Evolutionary conservation across 768 basidiomycete genomes (phyloP), one percentile per base, ranked within the genome.

Genomic region (Lactarius trivialis): DNA sequence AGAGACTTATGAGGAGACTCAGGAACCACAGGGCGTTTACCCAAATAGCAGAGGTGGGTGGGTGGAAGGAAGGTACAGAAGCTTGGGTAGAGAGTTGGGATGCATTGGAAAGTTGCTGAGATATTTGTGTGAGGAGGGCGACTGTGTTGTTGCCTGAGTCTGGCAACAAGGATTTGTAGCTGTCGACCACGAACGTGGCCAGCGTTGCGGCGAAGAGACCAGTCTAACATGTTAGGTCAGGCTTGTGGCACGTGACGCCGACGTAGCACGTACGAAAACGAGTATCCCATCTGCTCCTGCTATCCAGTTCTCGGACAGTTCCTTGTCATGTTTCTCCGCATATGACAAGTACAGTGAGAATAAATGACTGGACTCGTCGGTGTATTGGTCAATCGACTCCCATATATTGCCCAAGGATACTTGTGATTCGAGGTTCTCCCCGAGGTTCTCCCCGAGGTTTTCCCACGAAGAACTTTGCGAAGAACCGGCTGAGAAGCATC

Each of bases 141-240:
- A 65, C 63, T 4, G 56, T 21, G 11, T 52, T 43, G 14, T 19
- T 36, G 3, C 52, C 62, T 8, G 57, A 37, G 28, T 66, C 63
- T 3, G 65, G 65, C 17, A 50, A 37, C 19, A 66, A 37, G 0
- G 24, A 24, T n/a, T 65, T 66, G 37, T 65, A 66, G 17, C 64
- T 65, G 33, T 66, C 65, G 36, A 60, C 8, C 4, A 66, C 30
- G 43, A 66, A 65, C 5, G 64, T 51, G 24, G 64, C 61, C 34
- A 60, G 28, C 1, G 59, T 45, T 6, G 58, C 28, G 1, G 65
- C 53, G 43, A 66, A 66, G 3, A 66, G 43, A 11, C 64, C 65
- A 2, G 65, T 63, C 65, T 66, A 57, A 6, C 15, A 9, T n/a
- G 21, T 39, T 7, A 8, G 7, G 8, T 41, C 11, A 24, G 54